Evolutionary conservation across 108 stramenopile species (phyloP).

Genomic region (Nitzschia sp.): DNA sequence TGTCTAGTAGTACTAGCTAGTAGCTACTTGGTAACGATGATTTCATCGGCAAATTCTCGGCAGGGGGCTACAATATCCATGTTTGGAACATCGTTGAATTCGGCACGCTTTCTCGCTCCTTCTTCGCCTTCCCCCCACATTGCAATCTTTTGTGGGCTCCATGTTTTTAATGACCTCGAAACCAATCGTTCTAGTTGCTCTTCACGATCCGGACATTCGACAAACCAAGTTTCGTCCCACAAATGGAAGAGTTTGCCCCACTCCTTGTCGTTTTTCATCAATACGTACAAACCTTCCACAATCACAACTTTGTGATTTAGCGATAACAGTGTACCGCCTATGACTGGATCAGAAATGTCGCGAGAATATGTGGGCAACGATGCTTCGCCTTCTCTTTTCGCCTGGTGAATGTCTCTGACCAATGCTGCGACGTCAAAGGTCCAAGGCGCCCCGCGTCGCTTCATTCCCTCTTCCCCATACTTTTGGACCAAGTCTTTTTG

Average conservation of each 20-base stretch:
- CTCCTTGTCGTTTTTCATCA: constrained; percentile 43
- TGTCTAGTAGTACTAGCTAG: too few species aligned
- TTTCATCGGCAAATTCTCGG: constrained; percentile 17
- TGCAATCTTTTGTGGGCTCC: constrained; percentile 49
- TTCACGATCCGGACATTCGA: constrained; percentile 28
- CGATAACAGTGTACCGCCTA: constrained; percentile 37
- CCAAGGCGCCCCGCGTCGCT: constrained; percentile 68
- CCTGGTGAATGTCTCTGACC: constrained; percentile 32
- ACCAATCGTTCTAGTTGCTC: constrained; percentile 51
- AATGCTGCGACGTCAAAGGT: constrained; percentile 68
- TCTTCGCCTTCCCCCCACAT: constrained; percentile 52
- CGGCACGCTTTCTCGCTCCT: constrained; percentile 51
- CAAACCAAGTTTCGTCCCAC: constrained; percentile 79
- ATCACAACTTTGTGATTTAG: constrained; percentile 53
- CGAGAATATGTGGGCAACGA: constrained; percentile 59
- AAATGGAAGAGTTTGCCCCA: constrained; percentile 47
- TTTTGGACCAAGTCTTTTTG: constrained; percentile 37
- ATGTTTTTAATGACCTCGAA: constrained; percentile 1
- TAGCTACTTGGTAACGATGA: constrained; percentile 17
- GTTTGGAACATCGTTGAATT: constrained; percentile 50
- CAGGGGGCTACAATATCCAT: constrained; percentile 9
- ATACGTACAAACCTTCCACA: constrained; percentile 72
- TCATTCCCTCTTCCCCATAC: constrained; percentile 37
- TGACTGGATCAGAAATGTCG: constrained; percentile 59
- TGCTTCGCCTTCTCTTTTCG: constrained; percentile 28